Conservation (phyloP, 1,139 yeast genomes). For the Geotrichum reessii region DNA sequence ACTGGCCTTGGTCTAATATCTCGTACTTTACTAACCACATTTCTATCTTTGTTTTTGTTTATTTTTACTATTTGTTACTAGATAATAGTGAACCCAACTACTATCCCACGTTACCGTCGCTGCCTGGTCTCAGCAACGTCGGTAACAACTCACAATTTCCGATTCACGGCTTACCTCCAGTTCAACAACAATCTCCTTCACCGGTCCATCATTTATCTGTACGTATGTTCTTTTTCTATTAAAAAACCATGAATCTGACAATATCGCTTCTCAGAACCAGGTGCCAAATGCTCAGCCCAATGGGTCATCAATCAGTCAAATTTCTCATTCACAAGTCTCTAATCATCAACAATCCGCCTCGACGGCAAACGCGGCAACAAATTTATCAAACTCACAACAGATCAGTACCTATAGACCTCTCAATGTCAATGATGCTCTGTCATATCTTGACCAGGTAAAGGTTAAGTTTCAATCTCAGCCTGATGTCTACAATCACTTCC, state of each 20-base stretch:
- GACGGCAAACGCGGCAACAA: slow-evolving; percentile 15
- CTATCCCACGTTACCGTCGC: slow-evolving; percentile 52
- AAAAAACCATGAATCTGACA: neutral
- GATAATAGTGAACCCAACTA: slow-evolving; percentile 26
- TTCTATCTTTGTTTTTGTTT: neutral
- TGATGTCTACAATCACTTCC: slow-evolving; percentile 89
- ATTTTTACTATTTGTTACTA: neutral
- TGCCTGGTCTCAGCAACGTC: slow-evolving; percentile 35
- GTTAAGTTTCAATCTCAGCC: slow-evolving; percentile 88
- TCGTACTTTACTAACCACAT: neutral
- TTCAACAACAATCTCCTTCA: slow-evolving; percentile 25
- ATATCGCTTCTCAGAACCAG: slow-evolving; percentile 1
- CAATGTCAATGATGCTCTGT: slow-evolving; percentile 92
- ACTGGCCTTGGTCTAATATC: neutral
- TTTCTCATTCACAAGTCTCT: slow-evolving; percentile 12
- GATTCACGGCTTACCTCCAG: slow-evolving; percentile 23
- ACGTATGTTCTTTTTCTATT: neutral
- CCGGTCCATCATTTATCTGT: slow-evolving; percentile 2
- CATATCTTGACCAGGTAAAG: slow-evolving; percentile 93
- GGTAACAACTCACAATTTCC: slow-evolving; percentile 7
- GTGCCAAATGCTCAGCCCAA: slow-evolving; percentile 14
- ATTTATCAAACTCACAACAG: slow-evolving; percentile 26
- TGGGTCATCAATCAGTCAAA: slow-evolving; percentile 12
- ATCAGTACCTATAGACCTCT: slow-evolving; percentile 62
- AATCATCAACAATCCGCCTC: slow-evolving; percentile 15